Conservation (phyloP, 1,139 yeast genomes). For the Taiozyma sp. region DNA sequence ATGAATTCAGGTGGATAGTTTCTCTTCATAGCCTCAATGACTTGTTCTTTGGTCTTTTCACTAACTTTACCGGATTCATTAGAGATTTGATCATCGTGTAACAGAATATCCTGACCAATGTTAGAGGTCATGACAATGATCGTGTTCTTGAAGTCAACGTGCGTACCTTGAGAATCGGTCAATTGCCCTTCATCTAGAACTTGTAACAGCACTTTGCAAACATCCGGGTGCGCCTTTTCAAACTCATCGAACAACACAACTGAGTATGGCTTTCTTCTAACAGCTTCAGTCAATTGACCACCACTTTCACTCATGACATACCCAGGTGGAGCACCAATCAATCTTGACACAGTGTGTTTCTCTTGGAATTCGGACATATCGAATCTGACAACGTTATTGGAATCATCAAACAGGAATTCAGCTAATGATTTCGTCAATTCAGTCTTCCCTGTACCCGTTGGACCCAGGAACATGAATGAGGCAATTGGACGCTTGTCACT, state of each 20-base stretch:
- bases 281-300: constrained; percentile 95
- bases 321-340: constrained; percentile 98
- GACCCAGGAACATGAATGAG: constrained; percentile 92
- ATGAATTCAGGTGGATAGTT: constrained; percentile 92
- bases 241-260: constrained; percentile 93
- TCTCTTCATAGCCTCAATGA: constrained; percentile 61
- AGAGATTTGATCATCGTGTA: constrained; percentile 53
- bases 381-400: constrained; percentile 78
- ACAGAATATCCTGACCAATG: constrained; percentile 86
- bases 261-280: constrained; percentile 89
- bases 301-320: constrained; percentile 91
- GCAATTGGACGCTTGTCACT: constrained; percentile 94
- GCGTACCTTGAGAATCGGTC: constrained; percentile 93
- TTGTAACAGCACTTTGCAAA: constrained; percentile 81
- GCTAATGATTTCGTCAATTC: constrained; percentile 91
- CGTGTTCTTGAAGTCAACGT: constrained; percentile 90
- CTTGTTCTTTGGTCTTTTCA: constrained; percentile 45
- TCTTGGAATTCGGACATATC: constrained; percentile 99
- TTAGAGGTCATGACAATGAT: constrained; percentile 97
- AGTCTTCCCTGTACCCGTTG: constrained; percentile 98
- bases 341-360: constrained; percentile 81
- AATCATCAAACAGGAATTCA: constrained; percentile 86
- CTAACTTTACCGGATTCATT: constrained; percentile 45
- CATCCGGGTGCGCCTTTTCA: constrained; percentile 95
- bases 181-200: constrained; percentile 93